phyloP scores from a whole-genome alignment of 2,329 filamentous ascomycete genomes.

The Cercospora sojina region DNA sequence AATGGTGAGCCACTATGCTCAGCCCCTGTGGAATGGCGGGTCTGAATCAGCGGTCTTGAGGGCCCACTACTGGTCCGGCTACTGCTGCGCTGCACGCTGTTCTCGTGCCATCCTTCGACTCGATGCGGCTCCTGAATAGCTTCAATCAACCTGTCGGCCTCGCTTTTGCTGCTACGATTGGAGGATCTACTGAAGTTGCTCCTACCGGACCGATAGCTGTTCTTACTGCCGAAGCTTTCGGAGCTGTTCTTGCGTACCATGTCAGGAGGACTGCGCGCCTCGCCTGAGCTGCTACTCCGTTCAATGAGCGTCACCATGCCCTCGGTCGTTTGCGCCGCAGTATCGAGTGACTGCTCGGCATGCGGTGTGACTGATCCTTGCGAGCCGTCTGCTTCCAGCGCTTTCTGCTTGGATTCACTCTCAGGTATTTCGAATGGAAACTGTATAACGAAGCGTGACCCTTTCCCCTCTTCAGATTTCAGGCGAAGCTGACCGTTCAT shows the following conservation, averaged over 20 bases:
- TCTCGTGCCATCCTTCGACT: constrained; percentile 34
- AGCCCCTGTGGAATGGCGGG: constrained; percentile 26
- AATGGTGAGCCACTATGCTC: constrained; percentile 15
- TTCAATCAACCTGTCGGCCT: constrained; percentile 70
- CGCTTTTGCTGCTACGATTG: constrained; percentile 52
- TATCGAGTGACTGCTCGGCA: constrained; percentile 12
- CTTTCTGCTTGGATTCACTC: constrained; percentile 27
- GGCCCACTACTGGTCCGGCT: constrained; percentile 24
- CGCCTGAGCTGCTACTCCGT: constrained; percentile 38
- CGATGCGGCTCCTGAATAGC: constrained; percentile 63
- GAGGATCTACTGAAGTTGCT: constrained; percentile 37
- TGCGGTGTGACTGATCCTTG: constrained; percentile 33
- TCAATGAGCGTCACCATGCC: constrained; percentile 65
- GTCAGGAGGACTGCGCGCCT: constrained; percentile 9
- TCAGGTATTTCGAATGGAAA: constrained; percentile 69
- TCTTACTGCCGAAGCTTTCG: constrained; percentile 52
- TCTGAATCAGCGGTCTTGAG: constrained; percentile 29
- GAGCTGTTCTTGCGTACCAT: constrained; percentile 41
- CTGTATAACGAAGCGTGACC: constrained; percentile 78
- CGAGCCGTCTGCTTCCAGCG: constrained; percentile 20
- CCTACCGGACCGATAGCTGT: constrained; percentile 43
- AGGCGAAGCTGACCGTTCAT: constrained; percentile 86
- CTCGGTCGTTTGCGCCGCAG: constrained; percentile 27
- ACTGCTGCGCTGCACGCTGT: constrained; percentile 19
- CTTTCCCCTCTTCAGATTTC: constrained; percentile 78